Conservation (phyloP, 164 flowering plant species). For the Umbellularia californica region DNA sequence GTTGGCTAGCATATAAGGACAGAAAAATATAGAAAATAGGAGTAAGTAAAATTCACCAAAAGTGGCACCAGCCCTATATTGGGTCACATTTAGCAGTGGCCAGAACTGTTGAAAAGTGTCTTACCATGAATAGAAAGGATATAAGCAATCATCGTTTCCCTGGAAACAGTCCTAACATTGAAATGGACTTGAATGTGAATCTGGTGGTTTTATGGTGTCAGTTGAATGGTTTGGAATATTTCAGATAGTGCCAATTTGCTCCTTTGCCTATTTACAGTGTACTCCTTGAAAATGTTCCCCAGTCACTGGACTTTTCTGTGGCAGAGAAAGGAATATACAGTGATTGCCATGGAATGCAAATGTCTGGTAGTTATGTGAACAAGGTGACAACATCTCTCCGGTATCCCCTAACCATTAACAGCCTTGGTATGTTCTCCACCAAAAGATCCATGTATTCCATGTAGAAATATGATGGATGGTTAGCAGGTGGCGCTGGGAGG, state of each 20-base stretch:
- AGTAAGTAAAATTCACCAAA: neutral
- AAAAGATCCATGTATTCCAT: conserved; percentile 97
- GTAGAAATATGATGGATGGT: conserved; percentile 86
- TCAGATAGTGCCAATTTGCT: neutral
- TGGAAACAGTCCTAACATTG: neutral
- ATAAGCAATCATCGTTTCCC: neutral
- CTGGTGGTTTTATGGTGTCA: neutral
- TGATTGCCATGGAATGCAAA: neutral
- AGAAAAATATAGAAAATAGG: neutral
- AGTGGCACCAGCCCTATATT: neutral
- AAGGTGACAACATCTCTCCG: conserved; percentile 86
- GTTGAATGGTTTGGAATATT: neutral
- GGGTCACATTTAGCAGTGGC: neutral
- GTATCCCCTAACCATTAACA: conserved; percentile 91
- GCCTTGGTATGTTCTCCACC: conserved; percentile 87
- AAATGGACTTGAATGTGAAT: neutral
- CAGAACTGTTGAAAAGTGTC: neutral
- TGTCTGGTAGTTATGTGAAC: conserved; percentile 55
- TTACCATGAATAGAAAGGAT: neutral
- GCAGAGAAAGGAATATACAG: neutral
- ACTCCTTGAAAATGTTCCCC: neutral
- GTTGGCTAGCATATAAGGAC: too few relatives aligned
- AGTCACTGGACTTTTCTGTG: neutral
- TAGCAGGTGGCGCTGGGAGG: conserved; percentile 81
- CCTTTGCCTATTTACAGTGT: neutral